Evolutionary conservation across 148 eudicot species (phyloP), one percentile per base, ranked within the genome.

Genomic region (Amaranthus cruentus): DNA sequence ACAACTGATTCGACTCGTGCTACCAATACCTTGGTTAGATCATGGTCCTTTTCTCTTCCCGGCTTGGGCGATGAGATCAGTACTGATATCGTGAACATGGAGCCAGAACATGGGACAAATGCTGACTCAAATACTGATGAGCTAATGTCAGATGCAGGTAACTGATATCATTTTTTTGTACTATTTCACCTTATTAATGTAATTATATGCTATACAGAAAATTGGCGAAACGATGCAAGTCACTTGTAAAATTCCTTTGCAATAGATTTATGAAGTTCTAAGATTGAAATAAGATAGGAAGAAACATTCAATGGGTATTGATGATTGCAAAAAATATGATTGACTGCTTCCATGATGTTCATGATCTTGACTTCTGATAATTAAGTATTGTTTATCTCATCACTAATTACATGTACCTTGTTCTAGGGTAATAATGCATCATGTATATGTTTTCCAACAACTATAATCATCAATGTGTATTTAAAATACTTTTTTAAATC

Each of bases 31-130:
- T 77, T 86, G 69, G 79, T 75, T 43, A 86, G 87, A 72, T 85
- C 93, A 62, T 84, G 86, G 78, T 87, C 96, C 6, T 87, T 88
- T 85, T 88, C 93, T 38, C 81, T 86, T 54, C 81, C 88, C 28
- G 80, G 69, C 28, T 68, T 75, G 73, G 84, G 75, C 54, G 86
- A 89, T 66, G 83, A 78, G 48, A 52, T 70, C 4, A 79, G 74
- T 62, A 77, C 14, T 59, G 82, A 81, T 63, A 71, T 60, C 44
- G 86, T 75, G 64, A 63, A 76, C 47, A 57, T 72, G 62, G 77
- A 75, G 55, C 78, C 47, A 50, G 61, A 74, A 18, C 47, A 58
- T 48, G 82, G 67, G 51, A 73, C 53, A 69, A 28, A 69, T 55
- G 65, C 21, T 21, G 85, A 78, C 53, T 51, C 66, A 13, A 65